Base-by-base conservation (phyloP, 352 stramenopile species). In the Pythium chondricola region DNA sequence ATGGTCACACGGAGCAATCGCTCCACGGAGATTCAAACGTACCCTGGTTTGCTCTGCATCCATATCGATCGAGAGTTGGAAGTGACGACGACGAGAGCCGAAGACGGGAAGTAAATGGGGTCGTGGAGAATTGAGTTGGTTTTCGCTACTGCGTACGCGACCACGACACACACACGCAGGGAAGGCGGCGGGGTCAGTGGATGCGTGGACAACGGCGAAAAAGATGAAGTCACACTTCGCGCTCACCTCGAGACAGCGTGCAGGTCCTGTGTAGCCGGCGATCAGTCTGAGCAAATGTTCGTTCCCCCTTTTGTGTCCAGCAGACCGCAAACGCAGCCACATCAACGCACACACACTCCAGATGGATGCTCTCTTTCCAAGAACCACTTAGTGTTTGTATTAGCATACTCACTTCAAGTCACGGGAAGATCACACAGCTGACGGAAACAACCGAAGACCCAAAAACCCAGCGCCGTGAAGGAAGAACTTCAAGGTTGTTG, bases 41-140 rank as follows among this genome's bases (percentile, higher is more conserved):
- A 68, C 59, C 45, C 61, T 68, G 25, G 59, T 63, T 52, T 68
- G 59, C 43, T 68, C 59, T 31, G 59, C 40, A 53, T 63, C 54
- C 59, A 68, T 68, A 38, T 38, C 43, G 48, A 36, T 35, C 18
- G 24, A 29, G 48, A 18, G 20, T 27, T 4, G 26, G 30, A n/a
- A 18, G 18, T 26, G 30, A 40, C 18, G 44, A 42, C 40, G 30
- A n/a, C 36, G 39, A 35, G 2, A 6, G 26, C 31, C 31, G 43
- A 43, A 20, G 37, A 43, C 16, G 8, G 37, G 21, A 46, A 22
- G 30, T 24, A 26, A 20, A 16, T 16, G 35, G 9, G 25, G 40
- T 36, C 10, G 25, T n/a, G 40, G 26, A 38, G 40, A 31, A 18
- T 36, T 46, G 27, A 31, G 33, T 46, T 47, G 36, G 32, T 45